A percentile compares a stretch with the other conserved stretches of the same genome.
phyloP scores from a whole-genome alignment of 164 flowering plant species.

The Warburgia ugandensis region DNA sequence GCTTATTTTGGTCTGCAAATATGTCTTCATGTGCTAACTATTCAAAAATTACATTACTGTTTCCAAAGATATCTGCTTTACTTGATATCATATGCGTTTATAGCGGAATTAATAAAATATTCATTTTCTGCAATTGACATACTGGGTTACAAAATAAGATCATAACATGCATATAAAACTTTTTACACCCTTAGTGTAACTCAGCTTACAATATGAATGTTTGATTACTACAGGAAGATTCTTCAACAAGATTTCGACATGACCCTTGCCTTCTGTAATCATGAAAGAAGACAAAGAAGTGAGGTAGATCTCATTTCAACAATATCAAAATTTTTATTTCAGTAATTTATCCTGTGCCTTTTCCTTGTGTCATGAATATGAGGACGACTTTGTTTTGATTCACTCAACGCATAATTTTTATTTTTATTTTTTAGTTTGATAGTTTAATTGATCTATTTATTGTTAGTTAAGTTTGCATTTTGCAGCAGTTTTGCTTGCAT shows the following conservation, averaged over 20 bases:
- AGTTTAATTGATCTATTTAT: too few relatives aligned
- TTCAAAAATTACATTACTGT: too few relatives aligned
- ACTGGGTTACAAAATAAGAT: not conserved
- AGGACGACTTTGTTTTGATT: not conserved
- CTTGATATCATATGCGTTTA: too few relatives aligned
- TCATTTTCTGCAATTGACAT: too few relatives aligned
- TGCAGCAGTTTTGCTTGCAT: too few relatives aligned
- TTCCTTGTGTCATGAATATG: not conserved
- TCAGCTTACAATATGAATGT: not conserved
- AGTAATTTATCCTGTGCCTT: not conserved
- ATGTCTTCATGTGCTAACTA: too few relatives aligned
- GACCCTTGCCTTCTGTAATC: conserved; percentile 71
- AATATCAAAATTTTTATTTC: not conserved
- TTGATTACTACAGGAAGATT: conserved; percentile 51
- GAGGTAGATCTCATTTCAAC: conserved; percentile 39
- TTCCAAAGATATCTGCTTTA: too few relatives aligned
- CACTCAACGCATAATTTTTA: not conserved
- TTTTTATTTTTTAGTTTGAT: not conserved
- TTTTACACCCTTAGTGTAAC: not conserved
- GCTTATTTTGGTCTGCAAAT: too few relatives aligned
- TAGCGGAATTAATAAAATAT: too few relatives aligned
- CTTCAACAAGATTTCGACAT: conserved; percentile 89
- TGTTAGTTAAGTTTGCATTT: too few relatives aligned
- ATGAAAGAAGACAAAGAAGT: conserved; percentile 77
- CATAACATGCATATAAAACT: not conserved